A percentile compares a stretch with the other conserved stretches of the same genome.
phyloP scores from a whole-genome alignment of 2,329 filamentous ascomycete species.

The Phialemonium atrogriseum region DNA sequence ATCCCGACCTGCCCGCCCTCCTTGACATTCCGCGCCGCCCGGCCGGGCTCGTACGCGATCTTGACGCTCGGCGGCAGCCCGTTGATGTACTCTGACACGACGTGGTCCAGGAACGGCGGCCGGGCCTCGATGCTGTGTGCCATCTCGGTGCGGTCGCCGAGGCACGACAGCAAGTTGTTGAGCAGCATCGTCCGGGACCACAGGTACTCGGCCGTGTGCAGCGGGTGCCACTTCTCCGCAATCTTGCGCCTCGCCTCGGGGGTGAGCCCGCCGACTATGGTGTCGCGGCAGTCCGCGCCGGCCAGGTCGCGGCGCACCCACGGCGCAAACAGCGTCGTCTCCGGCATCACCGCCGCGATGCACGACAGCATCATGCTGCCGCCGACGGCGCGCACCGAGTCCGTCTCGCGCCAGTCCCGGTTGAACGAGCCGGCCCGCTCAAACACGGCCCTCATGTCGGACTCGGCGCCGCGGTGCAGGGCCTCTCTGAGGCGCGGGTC shows the following conservation, averaged over 20 bases:
- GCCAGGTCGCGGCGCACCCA: slow-evolving; percentile 7
- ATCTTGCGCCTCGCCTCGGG: slow-evolving; percentile 14
- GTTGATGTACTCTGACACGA: slow-evolving; percentile 21
- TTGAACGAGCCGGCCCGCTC: too few relatives aligned
- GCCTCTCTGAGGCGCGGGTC: slow-evolving; percentile 3
- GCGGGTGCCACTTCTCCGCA: slow-evolving; percentile 18
- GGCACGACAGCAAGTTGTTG: slow-evolving; percentile 19
- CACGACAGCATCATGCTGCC: not conserved
- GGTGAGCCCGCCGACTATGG: slow-evolving; percentile 7
- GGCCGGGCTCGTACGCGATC: slow-evolving; percentile 10
- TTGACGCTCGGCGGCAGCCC: slow-evolving; percentile 20
- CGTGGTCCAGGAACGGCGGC: slow-evolving; percentile 26
- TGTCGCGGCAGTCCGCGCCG: slow-evolving; percentile 3
- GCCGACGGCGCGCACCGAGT: slow-evolving; percentile 5
- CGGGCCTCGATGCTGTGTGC: slow-evolving; percentile 26
- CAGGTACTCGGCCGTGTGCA: slow-evolving; percentile 19
- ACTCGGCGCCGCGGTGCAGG: too few relatives aligned
- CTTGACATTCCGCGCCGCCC: too few relatives aligned
- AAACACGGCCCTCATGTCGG: not conserved
- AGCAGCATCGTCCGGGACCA: slow-evolving; percentile 15
- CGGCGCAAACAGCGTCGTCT: slow-evolving; percentile 4
- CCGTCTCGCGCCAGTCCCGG: not conserved
- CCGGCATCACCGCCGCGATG: not conserved
- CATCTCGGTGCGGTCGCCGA: slow-evolving; percentile 27
- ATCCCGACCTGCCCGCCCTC: too few relatives aligned